Conservation (phyloP, 306 rosid genomes). For the Vigna trinervia region DNA sequence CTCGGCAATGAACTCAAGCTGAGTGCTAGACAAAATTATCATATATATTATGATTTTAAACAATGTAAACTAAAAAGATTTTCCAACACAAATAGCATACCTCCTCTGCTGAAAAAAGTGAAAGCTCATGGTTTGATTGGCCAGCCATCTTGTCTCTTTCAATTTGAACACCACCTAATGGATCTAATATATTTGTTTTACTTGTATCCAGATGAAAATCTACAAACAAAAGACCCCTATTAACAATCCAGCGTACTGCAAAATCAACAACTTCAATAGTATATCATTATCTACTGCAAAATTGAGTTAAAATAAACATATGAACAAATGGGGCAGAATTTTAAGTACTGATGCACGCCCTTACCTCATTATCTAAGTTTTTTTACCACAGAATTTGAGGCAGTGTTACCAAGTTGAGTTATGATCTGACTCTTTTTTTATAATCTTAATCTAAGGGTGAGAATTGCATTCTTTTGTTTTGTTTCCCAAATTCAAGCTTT, state of each 20-base stretch:
- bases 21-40: constrained; percentile 30
- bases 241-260: neutral
- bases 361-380: too few species aligned
- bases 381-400: too few species aligned
- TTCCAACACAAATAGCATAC: constrained; percentile 28
- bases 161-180: constrained; percentile 23
- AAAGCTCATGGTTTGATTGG: constrained; percentile 50
- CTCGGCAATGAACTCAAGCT: constrained; percentile 92
- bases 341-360: too few species aligned
- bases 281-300: neutral
- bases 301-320: neutral
- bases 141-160: constrained; percentile 53
- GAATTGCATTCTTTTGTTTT: too few species aligned
- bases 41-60: neutral
- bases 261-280: constrained; percentile 6
- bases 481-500: too few species aligned
- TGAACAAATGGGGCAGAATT: neutral
- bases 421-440: too few species aligned
- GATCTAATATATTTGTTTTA: constrained; percentile 2
- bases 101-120: constrained; percentile 57
- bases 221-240: neutral
- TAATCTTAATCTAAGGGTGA: too few species aligned
- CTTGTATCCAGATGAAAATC: constrained; percentile 11
- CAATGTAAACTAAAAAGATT: neutral
- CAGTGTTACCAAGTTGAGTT: too few species aligned